Base-by-base conservation (phyloP, 306 rosid genomes). In the Medicago ruthenica region DNA sequence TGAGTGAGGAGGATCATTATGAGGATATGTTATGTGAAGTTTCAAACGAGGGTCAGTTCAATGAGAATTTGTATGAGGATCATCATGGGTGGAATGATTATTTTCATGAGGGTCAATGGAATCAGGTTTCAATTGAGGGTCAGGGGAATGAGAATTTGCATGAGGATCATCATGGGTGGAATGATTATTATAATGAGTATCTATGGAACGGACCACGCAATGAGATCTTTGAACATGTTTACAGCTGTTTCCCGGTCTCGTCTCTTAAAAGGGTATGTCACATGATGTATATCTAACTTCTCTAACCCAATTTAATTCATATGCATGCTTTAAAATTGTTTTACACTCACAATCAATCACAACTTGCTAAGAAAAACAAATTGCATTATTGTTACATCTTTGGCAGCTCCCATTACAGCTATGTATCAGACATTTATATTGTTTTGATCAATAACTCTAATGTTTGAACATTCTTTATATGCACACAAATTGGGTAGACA, bases 241-340 rank as follows among this genome's bases (percentile, higher is more conserved):
- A 85, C 53, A 75, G 61, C 9, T 89, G 93, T 62, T 81, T 60
- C 71, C 80, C 87, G 39, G 62, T 80, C 15, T 77, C 87, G 0
- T 17, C 45, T 41, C 76, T 81, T 39, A 63, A 82, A 1, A 87
- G 81, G 88, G 91, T 87, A 40, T 41, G 36, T 51, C 57, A 51
- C 9, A 0, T 7, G 8, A 51, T 51, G 11, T 3, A 40, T 40
- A 40, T 40, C 44, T 40, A 40, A 40, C 12, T 40, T 40, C 10
- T 40, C 44, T 8, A 40, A 9, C 44, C 9, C 44, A 40, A 40
- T 40, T 40, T 40, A 40, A 40, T 40, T 40, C 44, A 9, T 40
- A 40, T 7, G 44, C 44, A 27, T 27, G 4, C 3, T 27, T 3
- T 27, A 27, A 27, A 27, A 27, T 27, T 27, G 31, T 27, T 27